Conservation (phyloP, 805 yeast species). For the Ogataea trehalophila region DNA sequence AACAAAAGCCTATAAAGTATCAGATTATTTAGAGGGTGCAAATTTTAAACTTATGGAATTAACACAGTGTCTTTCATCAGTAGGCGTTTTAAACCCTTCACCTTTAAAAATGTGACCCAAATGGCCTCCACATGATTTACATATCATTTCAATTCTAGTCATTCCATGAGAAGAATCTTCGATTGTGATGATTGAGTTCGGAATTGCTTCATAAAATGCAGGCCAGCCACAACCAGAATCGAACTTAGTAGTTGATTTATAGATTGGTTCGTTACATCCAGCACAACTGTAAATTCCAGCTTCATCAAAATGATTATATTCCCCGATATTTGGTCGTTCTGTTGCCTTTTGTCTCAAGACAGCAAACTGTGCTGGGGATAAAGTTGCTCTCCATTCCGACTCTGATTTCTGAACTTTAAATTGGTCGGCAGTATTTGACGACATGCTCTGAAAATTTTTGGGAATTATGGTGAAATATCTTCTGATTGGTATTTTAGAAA, state of each 20-base stretch:
- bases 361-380: constrained; percentile 71
- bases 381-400: constrained; percentile 73
- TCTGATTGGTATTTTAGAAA: background rate
- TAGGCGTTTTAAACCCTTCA: constrained; percentile 84
- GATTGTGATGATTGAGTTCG: constrained; percentile 63
- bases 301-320: constrained; percentile 45
- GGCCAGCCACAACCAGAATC: constrained; percentile 98
- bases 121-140: constrained; percentile 88
- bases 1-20: no score
- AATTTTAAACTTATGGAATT: constrained; percentile 81
- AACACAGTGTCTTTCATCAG: constrained; percentile 92
- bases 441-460: background rate
- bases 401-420: constrained; percentile 30
- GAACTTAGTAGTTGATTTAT: constrained; percentile 76
- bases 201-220: constrained; percentile 85
- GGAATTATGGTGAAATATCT: background rate
- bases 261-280: constrained; percentile 78
- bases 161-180: constrained; percentile 68
- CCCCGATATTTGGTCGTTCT: constrained; percentile 62
- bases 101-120: constrained; percentile 93
- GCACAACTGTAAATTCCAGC: constrained; percentile 78
- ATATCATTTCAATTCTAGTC: constrained; percentile 84
- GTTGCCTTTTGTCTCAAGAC: constrained; percentile 74
- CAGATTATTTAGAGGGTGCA: constrained; percentile 6
- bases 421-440: background rate